These are phyloP conservation scores for Tetracladium setigerum DNA, from an alignment of 495 filamentous ascomycete species.

Conservation along the genomic window DNA sequence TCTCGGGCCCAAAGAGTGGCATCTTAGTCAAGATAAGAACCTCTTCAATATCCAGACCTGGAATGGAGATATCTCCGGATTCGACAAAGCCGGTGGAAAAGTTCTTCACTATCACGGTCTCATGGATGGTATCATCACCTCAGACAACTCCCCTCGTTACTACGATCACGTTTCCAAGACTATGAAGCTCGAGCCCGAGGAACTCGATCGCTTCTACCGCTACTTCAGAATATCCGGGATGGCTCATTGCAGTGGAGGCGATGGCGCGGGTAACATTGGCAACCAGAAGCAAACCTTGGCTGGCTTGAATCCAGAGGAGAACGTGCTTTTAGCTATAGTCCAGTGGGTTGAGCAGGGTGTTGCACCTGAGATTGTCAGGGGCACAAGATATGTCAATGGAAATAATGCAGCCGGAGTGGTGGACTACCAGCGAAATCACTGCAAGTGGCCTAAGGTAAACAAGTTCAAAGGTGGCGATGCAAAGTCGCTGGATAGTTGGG, in stretches of 20 bases:
- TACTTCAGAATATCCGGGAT: constrained; percentile 54
- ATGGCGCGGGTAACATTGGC: constrained; percentile 8
- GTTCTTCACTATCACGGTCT: constrained; percentile 30
- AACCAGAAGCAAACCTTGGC: constrained; percentile 17
- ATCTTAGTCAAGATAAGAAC: constrained; percentile 21
- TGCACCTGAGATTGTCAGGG: constrained; percentile 30
- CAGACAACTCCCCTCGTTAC: constrained; percentile 26
- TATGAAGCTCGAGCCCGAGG: constrained; percentile 31
- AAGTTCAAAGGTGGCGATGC: constrained; percentile 10
- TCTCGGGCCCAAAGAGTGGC: constrained; percentile 19
- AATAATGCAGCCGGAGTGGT: constrained; percentile 18
- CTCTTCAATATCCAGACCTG: constrained; percentile 30
- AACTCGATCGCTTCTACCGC: constrained; percentile 51
- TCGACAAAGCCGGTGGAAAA: constrained; percentile 33
- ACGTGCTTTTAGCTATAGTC: constrained; percentile 38
- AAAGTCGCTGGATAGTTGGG: constrained; percentile 11
- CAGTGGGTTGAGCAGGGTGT: constrained; percentile 41
- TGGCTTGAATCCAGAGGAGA: constrained; percentile 31
- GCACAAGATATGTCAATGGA: constrained; percentile 33
- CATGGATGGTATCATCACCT: constrained; percentile 31
- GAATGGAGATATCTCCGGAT: constrained; percentile 31
- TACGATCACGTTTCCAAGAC: constrained; percentile 36
- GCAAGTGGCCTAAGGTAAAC: constrained; percentile 25
- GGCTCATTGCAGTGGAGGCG: constrained; percentile 19
- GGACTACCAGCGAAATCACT: constrained; percentile 28